Percentiles rank a stretch among this genome's conserved stretches.
Evolutionary conservation across 2,329 filamentous ascomycete genomes (phyloP).

Genomic region (Fusarium pseudonygamai): DNA sequence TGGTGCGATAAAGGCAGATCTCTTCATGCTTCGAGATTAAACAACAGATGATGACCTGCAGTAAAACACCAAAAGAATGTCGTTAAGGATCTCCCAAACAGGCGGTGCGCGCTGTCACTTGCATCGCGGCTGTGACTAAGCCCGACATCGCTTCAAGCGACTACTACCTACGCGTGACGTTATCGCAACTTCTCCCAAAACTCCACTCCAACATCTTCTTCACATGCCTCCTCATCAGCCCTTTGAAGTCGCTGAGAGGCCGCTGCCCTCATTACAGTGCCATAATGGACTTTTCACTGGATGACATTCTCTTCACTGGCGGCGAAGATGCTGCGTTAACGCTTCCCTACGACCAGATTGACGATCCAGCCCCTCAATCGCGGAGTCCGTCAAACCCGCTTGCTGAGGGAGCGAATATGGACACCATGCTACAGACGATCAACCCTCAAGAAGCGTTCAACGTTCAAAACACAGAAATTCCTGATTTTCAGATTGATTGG

Average conservation of each 20-base stretch:
- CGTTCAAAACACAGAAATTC: neutral
- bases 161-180: conserved; percentile 10
- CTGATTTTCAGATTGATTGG: conserved; percentile 29
- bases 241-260: neutral
- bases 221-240: neutral
- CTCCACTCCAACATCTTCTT: conserved; percentile 28
- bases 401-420: neutral
- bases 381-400: conserved; percentile 20
- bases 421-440: neutral
- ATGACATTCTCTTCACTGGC: conserved; percentile 37
- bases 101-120: neutral
- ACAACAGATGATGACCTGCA: no score
- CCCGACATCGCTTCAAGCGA: conserved; percentile 13
- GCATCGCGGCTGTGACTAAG: conserved; percentile 26
- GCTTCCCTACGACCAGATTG: conserved; percentile 28
- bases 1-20: neutral
- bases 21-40: neutral
- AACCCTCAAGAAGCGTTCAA: conserved; percentile 9
- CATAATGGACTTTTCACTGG: conserved; percentile 35
- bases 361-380: conserved; percentile 22
- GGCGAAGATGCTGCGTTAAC: conserved; percentile 24
- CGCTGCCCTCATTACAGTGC: neutral
- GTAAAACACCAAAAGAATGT: neutral
- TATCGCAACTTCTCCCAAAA: conserved; percentile 12
- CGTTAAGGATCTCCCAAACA: neutral